Evolutionary conservation across 1,284 basidiomycete genomes (phyloP).

Genomic region (Pascua sp.): DNA sequence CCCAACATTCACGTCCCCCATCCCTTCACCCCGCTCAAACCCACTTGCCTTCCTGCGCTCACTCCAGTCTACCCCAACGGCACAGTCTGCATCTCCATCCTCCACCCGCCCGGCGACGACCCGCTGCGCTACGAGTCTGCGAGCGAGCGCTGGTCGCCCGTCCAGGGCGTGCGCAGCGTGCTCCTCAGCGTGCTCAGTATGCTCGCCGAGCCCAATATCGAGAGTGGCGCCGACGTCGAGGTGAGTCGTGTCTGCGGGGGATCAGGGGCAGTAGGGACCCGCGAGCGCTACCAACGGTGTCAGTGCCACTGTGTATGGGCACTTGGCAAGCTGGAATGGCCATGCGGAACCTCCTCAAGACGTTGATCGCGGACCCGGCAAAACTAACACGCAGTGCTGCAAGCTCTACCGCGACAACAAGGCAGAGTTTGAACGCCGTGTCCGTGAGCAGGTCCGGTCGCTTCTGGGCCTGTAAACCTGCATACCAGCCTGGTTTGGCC

Average conservation of each 20-base stretch:
- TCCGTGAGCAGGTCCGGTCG: slow-evolving; percentile 51
- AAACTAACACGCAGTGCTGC: slow-evolving; percentile 59
- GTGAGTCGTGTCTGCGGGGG: too few species aligned
- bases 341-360: not conserved
- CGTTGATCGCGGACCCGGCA: not conserved
- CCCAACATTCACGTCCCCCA: not conserved
- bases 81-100: slow-evolving; percentile 95
- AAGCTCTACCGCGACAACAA: slow-evolving; percentile 88
- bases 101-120: slow-evolving; percentile 94
- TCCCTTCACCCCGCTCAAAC: not conserved
- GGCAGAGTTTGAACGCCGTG: slow-evolving; percentile 54
- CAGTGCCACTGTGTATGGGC: not conserved
- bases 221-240: slow-evolving; percentile 96
- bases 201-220: slow-evolving; percentile 99
- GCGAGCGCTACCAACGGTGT: slow-evolving; percentile 15
- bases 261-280: not conserved
- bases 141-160: slow-evolving; percentile 96
- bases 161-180: slow-evolving; percentile 84
- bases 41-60: slow-evolving; percentile 56
- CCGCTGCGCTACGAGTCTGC: slow-evolving; percentile 72
- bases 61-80: slow-evolving; percentile 77
- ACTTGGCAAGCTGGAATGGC: too few species aligned
- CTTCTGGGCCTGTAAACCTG: slow-evolving; percentile 52
- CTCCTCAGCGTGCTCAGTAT: slow-evolving; percentile 93
- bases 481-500: slow-evolving; percentile 15